phyloP scores from a whole-genome alignment of 2,329 filamentous ascomycete species.

The Acrodontium crateriforme region DNA sequence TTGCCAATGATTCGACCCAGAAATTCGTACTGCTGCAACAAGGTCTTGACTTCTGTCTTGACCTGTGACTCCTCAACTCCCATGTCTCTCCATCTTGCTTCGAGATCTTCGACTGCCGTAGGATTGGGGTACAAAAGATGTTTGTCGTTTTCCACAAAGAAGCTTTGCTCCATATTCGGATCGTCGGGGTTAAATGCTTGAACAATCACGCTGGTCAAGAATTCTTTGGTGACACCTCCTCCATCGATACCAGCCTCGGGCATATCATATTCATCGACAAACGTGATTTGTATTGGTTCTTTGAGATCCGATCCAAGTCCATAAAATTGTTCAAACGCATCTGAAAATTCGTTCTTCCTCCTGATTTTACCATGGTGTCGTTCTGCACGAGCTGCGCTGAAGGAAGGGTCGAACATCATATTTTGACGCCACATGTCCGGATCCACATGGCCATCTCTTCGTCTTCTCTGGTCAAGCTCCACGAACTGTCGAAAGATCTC shows the following conservation, averaged over 20 bases:
- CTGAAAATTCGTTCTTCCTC: slow-evolving; percentile 66
- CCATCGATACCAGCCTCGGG: slow-evolving; percentile 91
- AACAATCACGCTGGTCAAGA: slow-evolving; percentile 73
- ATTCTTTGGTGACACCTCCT: slow-evolving; percentile 94
- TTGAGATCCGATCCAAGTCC: slow-evolving; percentile 69
- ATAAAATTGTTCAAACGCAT: slow-evolving; percentile 77
- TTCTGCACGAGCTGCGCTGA: too few relatives aligned
- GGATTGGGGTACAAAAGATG: slow-evolving; percentile 86
- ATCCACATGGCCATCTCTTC: slow-evolving; percentile 55
- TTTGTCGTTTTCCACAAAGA: slow-evolving; percentile 75
- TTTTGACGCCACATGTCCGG: slow-evolving; percentile 59
- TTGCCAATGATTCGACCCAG: slow-evolving; percentile 87
- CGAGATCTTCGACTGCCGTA: slow-evolving; percentile 28
- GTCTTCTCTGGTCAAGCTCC: slow-evolving; percentile 58
- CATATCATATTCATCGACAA: slow-evolving; percentile 78
- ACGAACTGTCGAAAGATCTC: slow-evolving; percentile 91
- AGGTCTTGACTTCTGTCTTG: slow-evolving; percentile 8
- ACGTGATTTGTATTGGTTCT: slow-evolving; percentile 91
- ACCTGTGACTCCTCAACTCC: slow-evolving; percentile 6
- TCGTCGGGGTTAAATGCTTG: slow-evolving; percentile 59
- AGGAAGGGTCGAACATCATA: slow-evolving; percentile 16
- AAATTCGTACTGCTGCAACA: slow-evolving; percentile 74
- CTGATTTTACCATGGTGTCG: slow-evolving; percentile 62
- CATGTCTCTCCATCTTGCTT: slow-evolving; percentile 2
- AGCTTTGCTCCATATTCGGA: slow-evolving; percentile 16